These are phyloP conservation scores for rapeseed (Brassica napus) DNA, from an alignment of 345 rosid species.

Conservation along the genomic window DNA sequence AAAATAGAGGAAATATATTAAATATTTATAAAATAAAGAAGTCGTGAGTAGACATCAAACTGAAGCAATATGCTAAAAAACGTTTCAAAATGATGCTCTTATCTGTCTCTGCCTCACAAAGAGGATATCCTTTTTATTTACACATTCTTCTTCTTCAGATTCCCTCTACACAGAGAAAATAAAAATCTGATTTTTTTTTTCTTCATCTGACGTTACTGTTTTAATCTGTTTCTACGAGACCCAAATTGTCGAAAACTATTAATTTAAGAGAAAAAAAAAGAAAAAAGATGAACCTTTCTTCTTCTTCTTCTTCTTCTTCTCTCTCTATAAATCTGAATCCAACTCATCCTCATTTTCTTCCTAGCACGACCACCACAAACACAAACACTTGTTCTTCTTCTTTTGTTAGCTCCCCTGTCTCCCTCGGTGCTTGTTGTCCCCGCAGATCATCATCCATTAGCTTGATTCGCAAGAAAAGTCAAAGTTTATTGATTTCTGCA, in stretches of 20 bases:
- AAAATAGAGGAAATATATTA: background rate
- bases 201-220: constrained; percentile 22
- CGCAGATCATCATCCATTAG: constrained; percentile 39
- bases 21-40: background rate
- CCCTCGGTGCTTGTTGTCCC: constrained; percentile 29
- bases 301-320: constrained; percentile 30
- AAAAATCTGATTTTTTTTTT: background rate
- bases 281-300: constrained; percentile 32
- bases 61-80: constrained; percentile 27
- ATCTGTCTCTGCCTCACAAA: constrained; percentile 26
- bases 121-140: constrained; percentile 20
- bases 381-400: constrained; percentile 18
- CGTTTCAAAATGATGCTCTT: constrained; percentile 7
- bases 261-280: background rate
- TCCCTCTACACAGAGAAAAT: background rate
- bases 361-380: constrained; percentile 8
- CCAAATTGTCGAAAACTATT: constrained; percentile 2
- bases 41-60: background rate
- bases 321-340: constrained; percentile 58
- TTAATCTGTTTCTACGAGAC: constrained; percentile 17
- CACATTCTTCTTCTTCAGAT: constrained; percentile 21
- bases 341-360: constrained; percentile 29
- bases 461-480: constrained; percentile 25
- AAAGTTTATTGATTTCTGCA: constrained; percentile 1
- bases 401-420: constrained; percentile 25